Base-by-base conservation (phyloP, 2,329 filamentous ascomycete species). In the Hypomyces rosellus region DNA sequence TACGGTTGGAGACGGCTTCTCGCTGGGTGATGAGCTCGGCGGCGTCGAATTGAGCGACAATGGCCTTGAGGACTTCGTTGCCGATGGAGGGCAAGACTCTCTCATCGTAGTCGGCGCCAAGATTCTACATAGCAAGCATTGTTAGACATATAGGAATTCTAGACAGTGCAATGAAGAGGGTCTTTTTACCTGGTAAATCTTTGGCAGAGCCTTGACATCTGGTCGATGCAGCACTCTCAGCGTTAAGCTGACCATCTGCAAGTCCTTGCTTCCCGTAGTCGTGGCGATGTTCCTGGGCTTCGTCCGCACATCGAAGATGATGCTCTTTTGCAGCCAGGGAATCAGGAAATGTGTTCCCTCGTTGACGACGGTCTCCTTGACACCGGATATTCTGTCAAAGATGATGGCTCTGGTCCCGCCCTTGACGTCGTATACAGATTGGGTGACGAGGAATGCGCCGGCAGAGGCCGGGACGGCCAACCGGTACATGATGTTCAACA, bases 181-280 rank as follows among this genome's bases (percentile, higher is more conserved):
- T 38, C n/a, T 20, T 20, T 60, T 52, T 73, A 96, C 92, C 83
- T 97, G 93, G 78, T 99, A 99, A 65, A 99, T 99, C 76, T 92
- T 95, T 54, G 93, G 95, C 66, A 99, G 76, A 63, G 85, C 82
- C 77, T 89, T 84, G 63, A 99, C 92, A 51, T 96, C 92, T 5
- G 95, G 93, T 61, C 95, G 81, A 74, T 97, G 92, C 70, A 99
- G 74, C 57, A 99, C 93, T 71, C 93, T 82, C 68, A 99, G 80
- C 48, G 93, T 99, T 78, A 99, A 80, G 80, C 90, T 96, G 65
- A 99, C 93, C 93, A 99, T 99, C 77, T 99, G 93, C 78, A 99
- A 73, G 75, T 99, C 93, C 82, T 99, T 99, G 80, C 86, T 92
- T 52, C 93, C 93, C 12, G 93, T 99, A 20, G 93, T 99, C 25